Evolutionary conservation across 106 monocot genomes (phyloP).

Genomic region (Acorus gramineus): DNA sequence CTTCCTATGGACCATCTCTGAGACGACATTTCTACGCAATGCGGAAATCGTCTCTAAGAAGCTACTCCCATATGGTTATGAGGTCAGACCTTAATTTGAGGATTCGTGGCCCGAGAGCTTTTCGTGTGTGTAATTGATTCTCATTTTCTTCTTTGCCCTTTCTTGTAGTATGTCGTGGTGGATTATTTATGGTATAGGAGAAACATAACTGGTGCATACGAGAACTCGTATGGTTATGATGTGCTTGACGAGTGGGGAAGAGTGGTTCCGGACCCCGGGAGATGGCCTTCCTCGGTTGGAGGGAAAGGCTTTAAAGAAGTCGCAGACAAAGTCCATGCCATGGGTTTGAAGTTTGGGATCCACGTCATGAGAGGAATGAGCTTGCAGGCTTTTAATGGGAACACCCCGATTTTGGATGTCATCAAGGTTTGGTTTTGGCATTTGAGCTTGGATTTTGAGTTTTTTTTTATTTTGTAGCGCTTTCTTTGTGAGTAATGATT

Average conservation of each 20-base stretch:
- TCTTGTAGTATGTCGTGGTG: conserved; percentile 73
- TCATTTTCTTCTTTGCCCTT: background rate
- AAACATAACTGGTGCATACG: conserved; percentile 26
- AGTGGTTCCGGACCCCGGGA: conserved; percentile 58
- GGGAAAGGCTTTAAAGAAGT: conserved; percentile 61
- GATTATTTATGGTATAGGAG: conserved; percentile 93
- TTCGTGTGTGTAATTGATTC: background rate
- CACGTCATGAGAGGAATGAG: conserved; percentile 96
- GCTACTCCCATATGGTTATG: conserved; percentile 53
- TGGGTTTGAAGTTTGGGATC: conserved; percentile 95
- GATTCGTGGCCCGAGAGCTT: background rate
- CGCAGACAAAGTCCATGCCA: conserved; percentile 59
- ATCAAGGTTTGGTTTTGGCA: conserved; percentile 38
- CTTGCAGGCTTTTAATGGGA: conserved; percentile 42
- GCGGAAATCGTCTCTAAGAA: conserved; percentile 55
- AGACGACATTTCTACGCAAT: conserved; percentile 63
- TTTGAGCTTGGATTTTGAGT: background rate
- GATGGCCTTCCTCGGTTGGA: conserved; percentile 71
- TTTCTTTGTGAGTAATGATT: background rate
- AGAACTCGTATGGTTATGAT: conserved; percentile 68
- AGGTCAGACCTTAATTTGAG: conserved; percentile 31
- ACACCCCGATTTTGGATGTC: conserved; percentile 63
- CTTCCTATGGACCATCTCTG: conserved; percentile 74
- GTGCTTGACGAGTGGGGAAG: conserved; percentile 74
- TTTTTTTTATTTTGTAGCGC: background rate